Conservation (phyloP, 2,329 filamentous ascomycete genomes). For the Cladosporium sp. region DNA sequence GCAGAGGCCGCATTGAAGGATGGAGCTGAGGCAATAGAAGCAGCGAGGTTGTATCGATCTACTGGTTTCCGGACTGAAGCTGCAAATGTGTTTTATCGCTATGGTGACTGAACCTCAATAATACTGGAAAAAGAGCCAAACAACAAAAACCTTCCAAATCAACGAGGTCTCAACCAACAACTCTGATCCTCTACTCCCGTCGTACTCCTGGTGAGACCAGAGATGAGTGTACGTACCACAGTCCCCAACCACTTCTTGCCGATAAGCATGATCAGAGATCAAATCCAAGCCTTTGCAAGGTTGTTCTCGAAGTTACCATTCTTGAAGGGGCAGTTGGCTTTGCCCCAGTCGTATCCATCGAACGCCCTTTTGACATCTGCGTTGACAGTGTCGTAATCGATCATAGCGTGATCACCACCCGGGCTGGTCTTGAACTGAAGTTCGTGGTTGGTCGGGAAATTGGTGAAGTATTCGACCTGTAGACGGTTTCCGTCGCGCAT, state of each 20-base stretch:
- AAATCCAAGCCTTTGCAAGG: conserved; percentile 3
- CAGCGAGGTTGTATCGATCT: neutral
- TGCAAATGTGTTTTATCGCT: too few relatives aligned
- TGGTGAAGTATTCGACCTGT: conserved; percentile 13
- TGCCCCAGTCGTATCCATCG: neutral
- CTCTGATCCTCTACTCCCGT: too few relatives aligned
- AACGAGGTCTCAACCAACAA: too few relatives aligned
- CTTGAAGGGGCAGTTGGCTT: neutral
- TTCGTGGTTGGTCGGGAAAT: conserved; percentile 12
- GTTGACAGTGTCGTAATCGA: conserved; percentile 8
- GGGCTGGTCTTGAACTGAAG: conserved; percentile 5
- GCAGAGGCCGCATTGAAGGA: neutral
- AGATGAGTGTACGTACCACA: neutral
- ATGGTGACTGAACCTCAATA: too few relatives aligned
- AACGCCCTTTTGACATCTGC: neutral
- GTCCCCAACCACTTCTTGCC: neutral
- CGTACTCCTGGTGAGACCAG: neutral
- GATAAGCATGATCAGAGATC: neutral
- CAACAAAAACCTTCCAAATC: too few relatives aligned
- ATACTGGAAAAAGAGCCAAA: too few relatives aligned
- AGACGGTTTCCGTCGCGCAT: neutral
- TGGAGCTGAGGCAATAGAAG: neutral
- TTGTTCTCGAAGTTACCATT: neutral
- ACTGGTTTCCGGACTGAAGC: neutral
- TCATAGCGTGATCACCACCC: neutral